Evolutionary conservation across 2,329 filamentous ascomycete genomes (phyloP), one percentile per base, ranked within the genome.

Genomic region (Harringtonia lauricola): DNA sequence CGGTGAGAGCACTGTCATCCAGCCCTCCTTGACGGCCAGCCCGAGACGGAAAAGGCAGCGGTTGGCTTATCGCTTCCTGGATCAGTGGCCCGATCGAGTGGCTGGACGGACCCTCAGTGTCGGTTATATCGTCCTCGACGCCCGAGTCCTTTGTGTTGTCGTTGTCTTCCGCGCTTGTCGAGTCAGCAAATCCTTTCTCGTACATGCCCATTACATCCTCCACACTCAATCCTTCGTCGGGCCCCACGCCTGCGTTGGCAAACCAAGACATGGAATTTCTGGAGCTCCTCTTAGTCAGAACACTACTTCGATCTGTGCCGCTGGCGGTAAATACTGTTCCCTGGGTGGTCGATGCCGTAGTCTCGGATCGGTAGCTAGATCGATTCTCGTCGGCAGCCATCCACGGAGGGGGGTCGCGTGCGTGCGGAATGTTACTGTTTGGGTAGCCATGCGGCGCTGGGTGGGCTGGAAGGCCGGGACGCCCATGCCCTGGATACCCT

Each of bases 301-400:
- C 71, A 56, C 88, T 95, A 59, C 86, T 94, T 48, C 86, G 74
- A 57, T 90, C 86, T 1, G 86, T 94, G n/a, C 81, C 78, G 6
- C 61, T 36, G 7, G 52, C 49, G 2, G 59, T 58, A 30, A 57
- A 60, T 12, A 58, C 52, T 3, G 72, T 74, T 21, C 82, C 88
- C 28, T 71, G 72, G 22, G 66, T 64, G 6, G 72, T 73, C 3
- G 73, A 76, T 30, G 66, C 59, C 17, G 73, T 72, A 41, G 71
- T 59, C 48, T 77, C 73, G 14, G 74, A 76, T 44, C 73, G 70
- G 53, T 69, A 73, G 59, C 73, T 78, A 1, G 70, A 72, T 30
- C 74, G 67, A 28, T 68, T 60, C 55, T 75, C 72, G 45, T 75
- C 72, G 43, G 64, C 67, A 46, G 63, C 62, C 49, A 72, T 54